Percentiles rank a stretch among this genome's conserved stretches.
These are phyloP conservation scores for Populus nigra DNA, from an alignment of 345 rosid genomes.

Conservation along the genomic window DNA sequence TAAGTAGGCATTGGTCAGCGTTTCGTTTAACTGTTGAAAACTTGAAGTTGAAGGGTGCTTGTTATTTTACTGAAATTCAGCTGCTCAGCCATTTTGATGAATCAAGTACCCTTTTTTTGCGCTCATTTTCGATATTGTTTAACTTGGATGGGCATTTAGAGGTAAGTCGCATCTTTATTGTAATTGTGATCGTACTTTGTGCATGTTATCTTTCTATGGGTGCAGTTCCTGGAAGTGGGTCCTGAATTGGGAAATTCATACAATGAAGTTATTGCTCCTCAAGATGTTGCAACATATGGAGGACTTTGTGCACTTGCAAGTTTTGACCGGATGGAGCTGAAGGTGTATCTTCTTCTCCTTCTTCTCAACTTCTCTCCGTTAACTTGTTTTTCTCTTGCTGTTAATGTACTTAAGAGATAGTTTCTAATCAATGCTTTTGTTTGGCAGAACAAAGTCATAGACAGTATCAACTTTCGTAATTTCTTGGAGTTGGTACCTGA, in stretches of 20 bases:
- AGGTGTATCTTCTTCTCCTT: conserved; percentile 45
- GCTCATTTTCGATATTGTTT: neutral
- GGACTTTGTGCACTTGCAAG: conserved; percentile 99
- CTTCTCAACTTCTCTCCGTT: neutral
- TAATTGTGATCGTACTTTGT: neutral
- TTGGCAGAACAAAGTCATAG: conserved; percentile 87
- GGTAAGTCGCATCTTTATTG: neutral
- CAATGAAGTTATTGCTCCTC: conserved; percentile 93
- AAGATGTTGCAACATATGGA: conserved; percentile 97
- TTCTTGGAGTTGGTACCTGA: conserved; percentile 97
- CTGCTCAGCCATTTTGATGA: neutral
- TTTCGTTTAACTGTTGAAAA: neutral
- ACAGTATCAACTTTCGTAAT: conserved; percentile 84
- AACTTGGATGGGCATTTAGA: neutral
- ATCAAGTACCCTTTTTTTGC: neutral
- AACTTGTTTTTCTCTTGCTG: neutral
- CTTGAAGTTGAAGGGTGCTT: neutral
- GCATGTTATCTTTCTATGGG: neutral
- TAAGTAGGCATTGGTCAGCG: neutral
- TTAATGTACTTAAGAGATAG: neutral
- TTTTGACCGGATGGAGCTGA: conserved; percentile 89
- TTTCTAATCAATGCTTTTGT: conserved; percentile 23
- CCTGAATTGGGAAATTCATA: conserved; percentile 85
- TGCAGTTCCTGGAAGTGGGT: conserved; percentile 90
- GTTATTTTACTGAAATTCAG: neutral